Percentiles rank a stretch among this genome's conserved stretches.
Evolutionary conservation across 176 grass and related monocot genomes (phyloP).

Genomic region (Oryza glumipatula): DNA sequence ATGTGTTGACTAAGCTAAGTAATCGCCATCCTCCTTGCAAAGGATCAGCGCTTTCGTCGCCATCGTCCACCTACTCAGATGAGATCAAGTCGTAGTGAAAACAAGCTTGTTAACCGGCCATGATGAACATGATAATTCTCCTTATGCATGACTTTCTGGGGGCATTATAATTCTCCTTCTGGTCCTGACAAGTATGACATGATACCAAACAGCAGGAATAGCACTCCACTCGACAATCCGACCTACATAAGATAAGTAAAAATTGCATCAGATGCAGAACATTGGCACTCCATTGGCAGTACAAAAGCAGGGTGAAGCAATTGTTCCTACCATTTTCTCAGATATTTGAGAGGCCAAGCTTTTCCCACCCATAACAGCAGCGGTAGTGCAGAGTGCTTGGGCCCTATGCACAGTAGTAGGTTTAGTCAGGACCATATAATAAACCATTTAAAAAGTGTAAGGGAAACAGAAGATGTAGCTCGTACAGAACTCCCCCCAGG

Average conservation of each 20-base stretch:
- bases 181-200: slow-evolving; percentile 76
- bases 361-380: slow-evolving; percentile 94
- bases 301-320: not conserved
- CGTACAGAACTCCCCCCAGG: slow-evolving; percentile 89
- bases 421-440: slow-evolving; percentile 7
- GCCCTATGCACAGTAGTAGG: slow-evolving; percentile 47
- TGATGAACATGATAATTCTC: not conserved
- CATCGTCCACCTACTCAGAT: slow-evolving; percentile 49
- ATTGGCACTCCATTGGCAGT: not conserved
- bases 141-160: not conserved
- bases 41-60: slow-evolving; percentile 32
- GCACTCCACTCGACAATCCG: slow-evolving; percentile 75
- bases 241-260: slow-evolving; percentile 45
- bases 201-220: slow-evolving; percentile 81
- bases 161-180: slow-evolving; percentile 44
- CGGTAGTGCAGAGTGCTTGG: slow-evolving; percentile 95
- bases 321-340: slow-evolving; percentile 77
- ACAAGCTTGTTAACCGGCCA: slow-evolving; percentile 31
- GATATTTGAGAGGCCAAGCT: slow-evolving; percentile 97
- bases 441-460: not conserved
- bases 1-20: slow-evolving; percentile 48
- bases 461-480: slow-evolving; percentile 4
- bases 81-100: slow-evolving; percentile 26
- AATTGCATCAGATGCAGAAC: not conserved
- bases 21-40: slow-evolving; percentile 32